Conservation (phyloP, 2,329 filamentous ascomycete species). For the Aphanocladium album region DNA sequence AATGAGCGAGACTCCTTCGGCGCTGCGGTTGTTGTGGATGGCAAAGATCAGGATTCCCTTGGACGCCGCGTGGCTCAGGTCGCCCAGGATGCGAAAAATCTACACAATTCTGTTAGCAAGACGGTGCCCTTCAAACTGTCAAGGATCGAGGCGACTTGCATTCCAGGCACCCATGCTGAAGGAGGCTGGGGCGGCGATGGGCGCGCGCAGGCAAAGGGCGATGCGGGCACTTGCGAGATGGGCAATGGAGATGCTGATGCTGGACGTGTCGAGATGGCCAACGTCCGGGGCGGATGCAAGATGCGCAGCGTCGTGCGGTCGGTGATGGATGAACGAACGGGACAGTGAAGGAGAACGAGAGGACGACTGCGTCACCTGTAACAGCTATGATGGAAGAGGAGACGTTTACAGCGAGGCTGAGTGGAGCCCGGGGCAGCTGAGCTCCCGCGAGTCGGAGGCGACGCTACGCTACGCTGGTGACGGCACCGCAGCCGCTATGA, state of each 20-base stretch:
- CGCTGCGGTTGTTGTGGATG: constrained; percentile 82
- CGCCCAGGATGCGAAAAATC: constrained; percentile 72
- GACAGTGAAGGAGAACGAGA: background rate
- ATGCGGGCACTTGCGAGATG: background rate
- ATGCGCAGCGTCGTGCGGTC: background rate
- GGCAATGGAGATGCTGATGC: background rate
- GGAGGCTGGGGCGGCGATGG: constrained; percentile 5
- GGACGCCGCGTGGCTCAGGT: constrained; percentile 77
- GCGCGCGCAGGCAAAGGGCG: background rate
- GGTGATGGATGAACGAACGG: background rate
- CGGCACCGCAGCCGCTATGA: background rate
- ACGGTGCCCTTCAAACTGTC: background rate
- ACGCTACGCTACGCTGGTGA: background rate
- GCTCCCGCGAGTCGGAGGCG: background rate
- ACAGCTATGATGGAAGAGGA: constrained; percentile 9
- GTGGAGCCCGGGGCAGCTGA: constrained; percentile 4
- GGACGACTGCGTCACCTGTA: constrained; percentile 1
- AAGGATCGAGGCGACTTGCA: constrained; percentile 24
- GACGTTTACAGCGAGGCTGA: constrained; percentile 6
- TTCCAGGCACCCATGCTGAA: constrained; percentile 37
- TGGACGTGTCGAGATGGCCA: background rate
- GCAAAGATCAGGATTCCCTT: constrained; percentile 89
- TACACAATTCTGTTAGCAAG: constrained; percentile 21
- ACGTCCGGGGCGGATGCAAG: background rate
- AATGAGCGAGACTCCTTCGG: constrained; percentile 88